These are phyloP conservation scores for Diplodia corticola DNA, from an alignment of 2,329 filamentous ascomycete species.

Conservation along the genomic window DNA sequence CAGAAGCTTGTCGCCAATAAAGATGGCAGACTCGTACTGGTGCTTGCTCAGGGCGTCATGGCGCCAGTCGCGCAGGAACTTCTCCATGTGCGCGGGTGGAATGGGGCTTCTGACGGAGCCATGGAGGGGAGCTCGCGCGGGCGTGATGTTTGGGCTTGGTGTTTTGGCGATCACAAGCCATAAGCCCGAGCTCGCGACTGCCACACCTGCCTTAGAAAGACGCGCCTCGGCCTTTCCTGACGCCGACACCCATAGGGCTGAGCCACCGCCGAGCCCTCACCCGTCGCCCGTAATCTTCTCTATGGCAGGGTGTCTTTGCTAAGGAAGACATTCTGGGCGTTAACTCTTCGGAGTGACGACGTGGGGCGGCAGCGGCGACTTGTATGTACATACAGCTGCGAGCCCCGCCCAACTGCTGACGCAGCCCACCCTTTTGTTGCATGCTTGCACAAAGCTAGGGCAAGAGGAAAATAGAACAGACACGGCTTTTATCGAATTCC, in stretches of 20 bases:
- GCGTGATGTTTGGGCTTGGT: conserved; percentile 7
- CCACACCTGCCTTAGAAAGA: conserved; percentile 1
- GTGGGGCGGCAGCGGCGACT: conserved; percentile 6
- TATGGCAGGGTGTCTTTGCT: no score
- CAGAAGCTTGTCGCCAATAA: conserved; percentile 94
- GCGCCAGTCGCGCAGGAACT: conserved; percentile 89
- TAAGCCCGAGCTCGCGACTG: conserved; percentile 10
- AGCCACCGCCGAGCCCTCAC: neutral
- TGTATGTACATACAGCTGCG: conserved; percentile 2
- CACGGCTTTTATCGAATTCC: neutral
- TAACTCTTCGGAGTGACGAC: conserved; percentile 4
- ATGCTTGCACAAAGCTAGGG: neutral
- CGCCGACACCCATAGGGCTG: conserved; percentile 4
- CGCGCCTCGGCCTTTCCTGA: neutral
- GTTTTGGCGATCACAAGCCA: conserved; percentile 6
- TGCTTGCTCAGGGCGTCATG: conserved; percentile 94
- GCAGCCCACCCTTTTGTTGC: neutral
- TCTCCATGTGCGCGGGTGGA: conserved; percentile 66
- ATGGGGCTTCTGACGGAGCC: neutral
- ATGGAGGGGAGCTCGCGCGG: conserved; percentile 15
- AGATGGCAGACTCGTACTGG: conserved; percentile 95
- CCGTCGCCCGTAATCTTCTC: no score
- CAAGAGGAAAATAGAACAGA: neutral
- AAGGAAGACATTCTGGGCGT: no score
- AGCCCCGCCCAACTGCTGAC: conserved; percentile 12